These are phyloP conservation scores for Mycena metata DNA, from an alignment of 768 basidiomycete species.

Conservation along the genomic window DNA sequence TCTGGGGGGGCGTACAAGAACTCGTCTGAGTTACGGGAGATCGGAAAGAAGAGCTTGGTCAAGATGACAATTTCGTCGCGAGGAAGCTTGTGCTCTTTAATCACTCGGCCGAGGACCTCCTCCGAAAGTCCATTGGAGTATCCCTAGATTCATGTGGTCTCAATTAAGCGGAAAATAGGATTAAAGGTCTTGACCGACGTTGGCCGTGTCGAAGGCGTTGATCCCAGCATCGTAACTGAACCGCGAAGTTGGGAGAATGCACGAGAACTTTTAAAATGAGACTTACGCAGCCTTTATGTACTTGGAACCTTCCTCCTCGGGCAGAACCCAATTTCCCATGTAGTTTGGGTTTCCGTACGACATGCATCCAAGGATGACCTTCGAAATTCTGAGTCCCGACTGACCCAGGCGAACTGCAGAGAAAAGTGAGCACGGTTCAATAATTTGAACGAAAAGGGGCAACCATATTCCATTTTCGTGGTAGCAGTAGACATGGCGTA, in stretches of 20 bases:
- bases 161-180: background rate
- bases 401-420: conserved; percentile 21
- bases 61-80: conserved; percentile 58
- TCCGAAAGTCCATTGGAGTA: conserved; percentile 52
- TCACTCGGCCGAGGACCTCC: conserved; percentile 53
- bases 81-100: conserved; percentile 52
- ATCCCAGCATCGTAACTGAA: conserved; percentile 49
- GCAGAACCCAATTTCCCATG: conserved; percentile 22
- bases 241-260: background rate
- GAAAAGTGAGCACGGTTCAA: background rate
- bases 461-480: conserved; percentile 22
- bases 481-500: background rate
- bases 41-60: conserved; percentile 58
- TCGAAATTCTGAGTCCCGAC: conserved; percentile 22
- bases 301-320: conserved; percentile 22
- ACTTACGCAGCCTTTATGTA: conserved; percentile 41
- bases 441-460: background rate
- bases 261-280: too few relatives aligned
- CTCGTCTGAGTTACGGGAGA: conserved; percentile 51
- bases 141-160: background rate
- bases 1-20: conserved; percentile 38
- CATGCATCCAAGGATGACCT: conserved; percentile 31
- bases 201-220: conserved; percentile 53
- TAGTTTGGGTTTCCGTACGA: conserved; percentile 21
- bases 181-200: conserved; percentile 39